phyloP scores from a whole-genome alignment of 345 rosid species.

The Limnanthes douglasii region DNA sequence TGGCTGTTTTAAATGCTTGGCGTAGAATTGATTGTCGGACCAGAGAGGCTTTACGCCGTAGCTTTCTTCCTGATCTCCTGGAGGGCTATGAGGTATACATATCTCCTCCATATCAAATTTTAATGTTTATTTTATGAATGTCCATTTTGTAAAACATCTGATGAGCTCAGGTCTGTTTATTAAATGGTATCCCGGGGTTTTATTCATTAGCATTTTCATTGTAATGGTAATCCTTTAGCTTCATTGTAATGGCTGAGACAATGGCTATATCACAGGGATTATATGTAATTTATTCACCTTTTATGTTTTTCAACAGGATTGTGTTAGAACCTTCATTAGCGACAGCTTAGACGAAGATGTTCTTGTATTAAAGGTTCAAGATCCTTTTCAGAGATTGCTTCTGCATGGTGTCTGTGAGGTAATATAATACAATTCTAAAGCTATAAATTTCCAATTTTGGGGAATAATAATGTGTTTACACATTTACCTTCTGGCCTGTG shows the following conservation, averaged over 20 bases:
- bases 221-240: too few relatives aligned
- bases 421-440: too few relatives aligned
- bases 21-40: conserved; percentile 63
- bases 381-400: conserved; percentile 78
- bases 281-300: background rate
- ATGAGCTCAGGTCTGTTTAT: too few relatives aligned
- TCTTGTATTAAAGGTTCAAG: conserved; percentile 61
- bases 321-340: conserved; percentile 45
- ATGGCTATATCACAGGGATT: too few relatives aligned
- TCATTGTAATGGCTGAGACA: too few relatives aligned
- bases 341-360: conserved; percentile 38
- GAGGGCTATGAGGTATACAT: conserved; percentile 65
- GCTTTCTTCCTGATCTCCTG: conserved; percentile 69
- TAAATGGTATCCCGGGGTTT: too few relatives aligned
- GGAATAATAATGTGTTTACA: too few relatives aligned
- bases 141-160: too few relatives aligned
- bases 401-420: conserved; percentile 97
- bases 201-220: too few relatives aligned
- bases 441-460: background rate
- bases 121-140: too few relatives aligned
- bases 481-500: too few relatives aligned
- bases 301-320: conserved; percentile 21
- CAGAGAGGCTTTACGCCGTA: conserved; percentile 82
- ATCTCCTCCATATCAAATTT: too few relatives aligned
- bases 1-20: conserved; percentile 72